A percentile compares a stretch with the other conserved stretches of the same genome.
Conservation (phyloP, 257 asterid species). For the Gynochthodes officinalis region DNA sequence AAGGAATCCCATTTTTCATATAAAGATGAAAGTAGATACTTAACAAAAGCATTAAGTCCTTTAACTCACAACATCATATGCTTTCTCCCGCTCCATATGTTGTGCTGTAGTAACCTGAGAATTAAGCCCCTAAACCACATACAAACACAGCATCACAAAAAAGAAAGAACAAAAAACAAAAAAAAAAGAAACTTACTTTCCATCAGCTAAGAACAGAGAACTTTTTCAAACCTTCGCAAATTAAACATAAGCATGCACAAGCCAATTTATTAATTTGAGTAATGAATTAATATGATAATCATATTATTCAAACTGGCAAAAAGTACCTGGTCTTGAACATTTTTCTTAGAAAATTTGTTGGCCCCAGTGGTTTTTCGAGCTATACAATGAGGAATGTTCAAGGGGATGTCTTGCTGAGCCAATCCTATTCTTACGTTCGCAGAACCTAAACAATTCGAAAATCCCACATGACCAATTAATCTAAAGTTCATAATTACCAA, state of each 20-base stretch:
- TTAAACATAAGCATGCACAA: background rate
- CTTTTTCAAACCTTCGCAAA: background rate
- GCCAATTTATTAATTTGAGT: background rate
- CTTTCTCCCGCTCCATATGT: conserved; percentile 94
- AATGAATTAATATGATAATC: background rate
- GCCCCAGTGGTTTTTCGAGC: conserved; percentile 58
- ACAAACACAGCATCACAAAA: background rate
- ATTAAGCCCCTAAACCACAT: conserved; percentile 59
- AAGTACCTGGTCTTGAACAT: conserved; percentile 79
- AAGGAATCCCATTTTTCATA: background rate
- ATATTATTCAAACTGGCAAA: background rate
- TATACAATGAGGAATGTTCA: conserved; percentile 80
- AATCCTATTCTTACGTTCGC: conserved; percentile 82
- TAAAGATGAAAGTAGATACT: background rate
- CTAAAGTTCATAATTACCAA: too few relatives aligned
- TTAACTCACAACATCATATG: conserved; percentile 84
- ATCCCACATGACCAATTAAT: background rate
- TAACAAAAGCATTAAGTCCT: background rate
- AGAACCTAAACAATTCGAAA: conserved; percentile 38
- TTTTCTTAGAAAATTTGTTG: conserved; percentile 55
- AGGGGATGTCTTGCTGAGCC: conserved; percentile 77
- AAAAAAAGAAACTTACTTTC: too few relatives aligned
- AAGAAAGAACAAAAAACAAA: too few relatives aligned
- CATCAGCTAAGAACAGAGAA: conserved; percentile 2
- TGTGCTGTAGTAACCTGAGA: conserved; percentile 90